A percentile compares a stretch with the other conserved stretches of the same genome.
Conservation (phyloP, 768 basidiomycete species). For the Boletus huronensis region DNA sequence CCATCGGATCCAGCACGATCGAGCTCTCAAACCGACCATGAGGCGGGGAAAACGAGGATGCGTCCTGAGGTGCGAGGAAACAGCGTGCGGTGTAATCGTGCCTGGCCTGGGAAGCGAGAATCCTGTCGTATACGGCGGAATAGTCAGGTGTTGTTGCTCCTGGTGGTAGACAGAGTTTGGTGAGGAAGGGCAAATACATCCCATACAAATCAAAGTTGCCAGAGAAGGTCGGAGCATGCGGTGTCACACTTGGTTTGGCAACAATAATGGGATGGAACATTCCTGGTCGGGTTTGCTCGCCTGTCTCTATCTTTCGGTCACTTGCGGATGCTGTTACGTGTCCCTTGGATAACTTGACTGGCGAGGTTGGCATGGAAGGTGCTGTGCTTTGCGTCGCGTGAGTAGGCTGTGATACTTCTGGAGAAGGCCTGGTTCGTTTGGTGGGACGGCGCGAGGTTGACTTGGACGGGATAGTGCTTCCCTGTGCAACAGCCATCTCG, state of each 20-base stretch:
- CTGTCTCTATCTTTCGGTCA: not conserved
- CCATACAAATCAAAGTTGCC: slow-evolving; percentile 41
- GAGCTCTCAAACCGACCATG: slow-evolving; percentile 26
- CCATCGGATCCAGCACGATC: slow-evolving; percentile 34
- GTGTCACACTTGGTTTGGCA: slow-evolving; percentile 3
- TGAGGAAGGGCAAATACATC: slow-evolving; percentile 37
- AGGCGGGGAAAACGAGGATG: slow-evolving; percentile 9
- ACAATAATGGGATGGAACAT: slow-evolving; percentile 7
- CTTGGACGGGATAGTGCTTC: not conserved
- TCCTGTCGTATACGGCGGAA: slow-evolving; percentile 32
- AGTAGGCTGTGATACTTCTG: slow-evolving; percentile 11
- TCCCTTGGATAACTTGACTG: slow-evolving; percentile 8
- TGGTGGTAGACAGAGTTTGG: slow-evolving; percentile 30
- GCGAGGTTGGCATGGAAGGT: slow-evolving; percentile 2
- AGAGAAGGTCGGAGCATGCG: slow-evolving; percentile 16
- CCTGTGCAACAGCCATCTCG: slow-evolving; percentile 9
- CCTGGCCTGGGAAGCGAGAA: slow-evolving; percentile 37
- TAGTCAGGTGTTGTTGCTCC: slow-evolving; percentile 28
- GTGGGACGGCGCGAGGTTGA: slow-evolving; percentile 11
- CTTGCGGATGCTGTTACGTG: not conserved
- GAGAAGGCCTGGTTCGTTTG: slow-evolving; percentile 15
- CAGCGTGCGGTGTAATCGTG: slow-evolving; percentile 36
- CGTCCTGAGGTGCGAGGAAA: slow-evolving; percentile 18
- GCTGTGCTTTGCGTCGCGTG: slow-evolving; percentile 3
- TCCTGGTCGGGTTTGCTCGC: not conserved